Evolutionary conservation across 2,329 filamentous ascomycete species (phyloP).

Genomic region (Pestalotiopsis sp.): DNA sequence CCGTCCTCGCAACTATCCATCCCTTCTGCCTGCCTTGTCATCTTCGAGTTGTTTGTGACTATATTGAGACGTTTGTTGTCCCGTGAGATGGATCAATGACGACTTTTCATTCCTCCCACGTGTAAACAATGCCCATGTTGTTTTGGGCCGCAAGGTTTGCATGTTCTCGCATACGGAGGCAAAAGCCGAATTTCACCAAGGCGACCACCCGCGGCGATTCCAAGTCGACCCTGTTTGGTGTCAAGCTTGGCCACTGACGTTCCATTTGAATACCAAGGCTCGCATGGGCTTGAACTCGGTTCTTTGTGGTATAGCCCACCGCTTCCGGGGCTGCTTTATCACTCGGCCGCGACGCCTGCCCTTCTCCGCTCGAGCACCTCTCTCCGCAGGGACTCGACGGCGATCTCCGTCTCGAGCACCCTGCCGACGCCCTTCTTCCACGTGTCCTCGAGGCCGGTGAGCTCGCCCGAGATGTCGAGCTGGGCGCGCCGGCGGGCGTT

Average conservation of each 20-base stretch:
- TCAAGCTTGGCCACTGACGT: neutral
- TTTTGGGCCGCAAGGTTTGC: too few relatives aligned
- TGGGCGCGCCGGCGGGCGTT: constrained; percentile 70
- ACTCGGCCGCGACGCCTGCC: constrained; percentile 21
- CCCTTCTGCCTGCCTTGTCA: too few relatives aligned
- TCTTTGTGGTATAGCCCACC: neutral
- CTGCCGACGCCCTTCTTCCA: constrained; percentile 80
- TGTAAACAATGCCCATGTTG: too few relatives aligned
- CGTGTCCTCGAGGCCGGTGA: constrained; percentile 71
- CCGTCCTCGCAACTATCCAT: too few relatives aligned
- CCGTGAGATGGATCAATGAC: too few relatives aligned
- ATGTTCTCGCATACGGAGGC: too few relatives aligned
- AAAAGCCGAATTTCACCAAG: too few relatives aligned
- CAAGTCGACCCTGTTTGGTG: neutral
- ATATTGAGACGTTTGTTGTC: too few relatives aligned
- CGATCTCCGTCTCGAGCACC: constrained; percentile 85
- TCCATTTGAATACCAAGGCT: neutral
- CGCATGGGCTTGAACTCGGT: neutral
- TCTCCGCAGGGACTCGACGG: constrained; percentile 70
- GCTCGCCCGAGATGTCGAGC: constrained; percentile 70
- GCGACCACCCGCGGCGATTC: neutral
- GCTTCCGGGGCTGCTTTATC: neutral
- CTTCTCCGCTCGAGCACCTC: constrained; percentile 68
- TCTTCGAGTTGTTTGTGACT: too few relatives aligned
- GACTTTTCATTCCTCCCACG: too few relatives aligned